Evolutionary conservation across 129 eudicot genomes (phyloP), one percentile per base, ranked within the genome.

Genomic region (Pulicaria dysenterica): DNA sequence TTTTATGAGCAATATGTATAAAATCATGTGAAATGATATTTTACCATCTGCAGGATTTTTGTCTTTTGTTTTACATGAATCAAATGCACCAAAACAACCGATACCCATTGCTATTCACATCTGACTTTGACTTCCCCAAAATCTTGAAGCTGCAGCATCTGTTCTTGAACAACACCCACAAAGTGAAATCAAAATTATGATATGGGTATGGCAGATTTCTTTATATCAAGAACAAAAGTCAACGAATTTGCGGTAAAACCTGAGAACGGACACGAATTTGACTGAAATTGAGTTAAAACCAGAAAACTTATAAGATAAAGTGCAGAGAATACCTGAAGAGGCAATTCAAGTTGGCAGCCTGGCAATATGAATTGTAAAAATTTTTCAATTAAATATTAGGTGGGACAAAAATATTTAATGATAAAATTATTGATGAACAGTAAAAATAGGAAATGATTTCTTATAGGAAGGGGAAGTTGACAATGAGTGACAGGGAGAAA

Each of bases 11-110:
- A 15, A 64, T 24, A 14, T 7, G 11, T 4, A 11, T 0, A n/a
- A 15, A 67, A 51, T 31, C 11, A 14, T 15, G 50, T 14, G 69
- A 39, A 40, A 56, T 62, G 73, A 5, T 2, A 9, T 12, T n/a
- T 45, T 63, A 77, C 86, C 90, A 61, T 80, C 45, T 73, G 76
- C 49, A 39, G 50, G 78, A 19, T 64, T 63, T 69, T 54, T 51
- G 48, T 7, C 51, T 71, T 50, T 80, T 9, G 67, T 11, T 80
- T 67, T 75, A 79, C 90, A 80, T 17, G 88, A 82, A 82, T 49
- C 87, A 73, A 87, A 87, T 69, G 84, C 87, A 43, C 88, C 90
- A 67, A 78, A 88, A 58, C 95, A 85, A 68, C 73, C 70, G 8
- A 80, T 68, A 16, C 76, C 81, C 90, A 88, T 88, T 14, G 46